Evolutionary conservation across 306 rosid genomes (phyloP), one percentile per base, ranked within the genome.

Genomic region (Citrullus mucosospermus): DNA sequence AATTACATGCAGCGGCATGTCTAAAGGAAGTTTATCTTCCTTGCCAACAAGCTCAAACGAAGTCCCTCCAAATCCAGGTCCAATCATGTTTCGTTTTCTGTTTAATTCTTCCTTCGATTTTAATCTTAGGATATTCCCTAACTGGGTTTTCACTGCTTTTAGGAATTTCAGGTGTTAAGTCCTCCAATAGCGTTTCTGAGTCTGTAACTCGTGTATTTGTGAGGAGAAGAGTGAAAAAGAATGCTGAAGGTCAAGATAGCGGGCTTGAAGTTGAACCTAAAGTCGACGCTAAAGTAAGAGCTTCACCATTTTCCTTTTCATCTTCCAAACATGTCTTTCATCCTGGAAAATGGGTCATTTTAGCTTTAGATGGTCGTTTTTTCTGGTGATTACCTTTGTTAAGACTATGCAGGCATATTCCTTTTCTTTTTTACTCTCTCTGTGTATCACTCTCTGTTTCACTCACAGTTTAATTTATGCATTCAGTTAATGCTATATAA

Each of bases 141-240:
- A 13, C 56, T 46, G 56, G 57, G 57, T 68, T 16, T n/a, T 68
- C 74, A 41, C 59, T 72, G 38, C 0, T 48, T 50, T 72, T 46
- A 50, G 75, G 59, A 50, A 22, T 77, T 80, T 22, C 83, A 81
- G 85, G 74, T 36, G 75, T 82, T 76, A 81, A 78, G 44, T 72
- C 85, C 50, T 85, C 79, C 76, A 58, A 50, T 78, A 79, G 76
- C 54, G 87, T 82, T 55, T 82, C 90, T 43, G 84, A 14, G 38
- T 74, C 97, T 36, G 82, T 85, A 88, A 82, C 80, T 83, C 93
- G 91, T 20, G 93, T 93, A 78, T 90, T 85, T 38, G 72, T 54
- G 61, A 85, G 96, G 77, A 90, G 85, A 84, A 93, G 86, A 86
- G 53, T 83, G 79, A 88, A 86, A 84, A 85, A 36, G 84, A 69